Conservation (phyloP, 495 filamentous ascomycete species). For the Polyplosphaeria fusca region DNA sequence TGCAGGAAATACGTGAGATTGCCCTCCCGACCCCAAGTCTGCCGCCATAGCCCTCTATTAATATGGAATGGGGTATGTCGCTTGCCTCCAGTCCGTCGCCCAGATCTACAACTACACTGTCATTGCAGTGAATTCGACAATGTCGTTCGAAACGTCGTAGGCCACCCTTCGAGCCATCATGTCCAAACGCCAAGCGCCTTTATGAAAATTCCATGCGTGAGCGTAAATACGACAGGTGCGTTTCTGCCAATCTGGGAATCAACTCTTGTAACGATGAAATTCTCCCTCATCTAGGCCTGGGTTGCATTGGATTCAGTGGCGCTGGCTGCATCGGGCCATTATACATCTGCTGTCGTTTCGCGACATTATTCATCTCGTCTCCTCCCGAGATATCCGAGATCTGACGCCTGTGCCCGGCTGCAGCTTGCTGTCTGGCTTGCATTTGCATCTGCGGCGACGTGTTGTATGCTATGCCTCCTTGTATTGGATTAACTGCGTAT, state of each 20-base stretch:
- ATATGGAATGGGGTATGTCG: constrained; percentile 5
- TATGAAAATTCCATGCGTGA: neutral
- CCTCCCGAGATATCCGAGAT: constrained; percentile 64
- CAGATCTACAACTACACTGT: too few species aligned
- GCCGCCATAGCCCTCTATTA: neutral
- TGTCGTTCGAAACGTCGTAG: constrained; percentile 5
- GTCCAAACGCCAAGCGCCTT: constrained; percentile 6
- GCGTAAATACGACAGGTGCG: neutral
- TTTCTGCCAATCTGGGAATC: neutral
- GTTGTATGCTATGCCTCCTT: constrained; percentile 16
- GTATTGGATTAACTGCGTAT: constrained; percentile 28
- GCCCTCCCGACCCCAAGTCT: too few species aligned
- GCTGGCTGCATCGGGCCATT: constrained; percentile 46
- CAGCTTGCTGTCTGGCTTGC: constrained; percentile 25
- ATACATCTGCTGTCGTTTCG: constrained; percentile 66
- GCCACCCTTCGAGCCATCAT: constrained; percentile 1
- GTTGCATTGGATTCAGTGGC: constrained; percentile 48
- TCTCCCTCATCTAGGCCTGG: constrained; percentile 23
- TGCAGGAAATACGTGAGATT: too few species aligned
- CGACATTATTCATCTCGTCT: constrained; percentile 48
- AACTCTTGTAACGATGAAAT: neutral
- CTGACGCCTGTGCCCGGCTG: constrained; percentile 54
- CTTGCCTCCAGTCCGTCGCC: neutral
- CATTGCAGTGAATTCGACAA: too few species aligned
- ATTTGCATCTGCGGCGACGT: constrained; percentile 29